Evolutionary conservation across 2,329 filamentous ascomycete species (phyloP).

Genomic region (Lanzia echinophila): DNA sequence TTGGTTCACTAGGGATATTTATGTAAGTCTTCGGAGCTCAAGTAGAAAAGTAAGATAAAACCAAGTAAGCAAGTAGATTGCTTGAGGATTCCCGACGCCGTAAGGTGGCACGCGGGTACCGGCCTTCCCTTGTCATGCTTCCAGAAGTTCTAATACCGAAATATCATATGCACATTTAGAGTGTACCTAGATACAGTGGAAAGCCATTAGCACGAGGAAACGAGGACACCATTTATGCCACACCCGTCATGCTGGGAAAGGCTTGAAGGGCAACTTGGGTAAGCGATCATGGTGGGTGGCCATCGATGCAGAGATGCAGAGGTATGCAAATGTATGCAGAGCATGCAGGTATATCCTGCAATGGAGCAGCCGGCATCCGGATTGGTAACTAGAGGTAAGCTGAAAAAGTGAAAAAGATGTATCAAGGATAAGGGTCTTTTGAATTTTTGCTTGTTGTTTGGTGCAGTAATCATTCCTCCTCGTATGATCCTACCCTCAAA

Average conservation of each 20-base stretch:
- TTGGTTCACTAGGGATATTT: no score
- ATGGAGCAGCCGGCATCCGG: background rate
- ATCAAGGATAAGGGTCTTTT: background rate
- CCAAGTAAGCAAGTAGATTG: background rate
- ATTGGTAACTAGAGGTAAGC: background rate
- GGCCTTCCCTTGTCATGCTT: background rate
- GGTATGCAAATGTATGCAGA: no score
- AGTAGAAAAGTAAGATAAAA: background rate
- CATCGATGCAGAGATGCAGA: background rate
- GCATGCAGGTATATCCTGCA: background rate
- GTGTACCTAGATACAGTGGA: background rate
- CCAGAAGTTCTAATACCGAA: background rate
- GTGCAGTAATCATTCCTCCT: background rate
- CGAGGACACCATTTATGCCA: background rate
- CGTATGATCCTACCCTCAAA: background rate
- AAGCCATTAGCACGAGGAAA: background rate
- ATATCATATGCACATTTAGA: background rate
- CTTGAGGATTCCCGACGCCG: background rate
- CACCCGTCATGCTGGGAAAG: constrained; percentile 2
- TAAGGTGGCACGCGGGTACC: background rate
- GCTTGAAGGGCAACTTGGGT: background rate
- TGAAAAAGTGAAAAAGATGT: background rate
- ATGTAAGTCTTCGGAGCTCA: constrained; percentile 3
- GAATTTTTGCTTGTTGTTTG: background rate
- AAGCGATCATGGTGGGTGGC: background rate